Evolutionary conservation across 495 filamentous ascomycete genomes (phyloP), one percentile per base, ranked within the genome.

Genomic region (Penicillium mononematosum): DNA sequence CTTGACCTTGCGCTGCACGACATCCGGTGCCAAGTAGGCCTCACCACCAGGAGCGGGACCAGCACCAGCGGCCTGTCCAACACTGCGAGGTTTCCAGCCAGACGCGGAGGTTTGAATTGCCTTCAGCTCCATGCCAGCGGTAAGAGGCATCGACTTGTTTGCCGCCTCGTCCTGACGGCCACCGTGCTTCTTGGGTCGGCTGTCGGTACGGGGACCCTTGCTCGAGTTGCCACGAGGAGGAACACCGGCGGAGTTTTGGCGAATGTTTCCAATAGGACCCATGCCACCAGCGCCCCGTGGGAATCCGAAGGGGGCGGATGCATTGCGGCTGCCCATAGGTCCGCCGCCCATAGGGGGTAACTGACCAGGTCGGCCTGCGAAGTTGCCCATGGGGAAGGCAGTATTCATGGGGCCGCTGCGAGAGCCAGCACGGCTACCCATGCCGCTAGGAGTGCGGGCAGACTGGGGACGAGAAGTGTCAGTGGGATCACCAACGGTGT

Each of bases 1-100:
- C 84, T 99, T 99, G 68, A 98, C 95, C 84, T 98, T 99, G 60
- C 94, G 86, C 75, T 99, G 94, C 61, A 99, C 94, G 75, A 94
- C 85, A 58, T 92, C 91, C 17, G 94, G 95, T 56, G 93, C 79
- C 78, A 99, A 78, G 62, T 88, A 81, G 43, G 78, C 81, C 10
- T 34, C 32, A n/a, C 75, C 80, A 60, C 76, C 76, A 53, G 83
- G 81, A 58, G 83, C 77, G 34, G 82, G 81, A 45, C 79, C 82
- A 50, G 80, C 67, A 24, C 24, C 36, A 42, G 71, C 52, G 62
- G 74, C 67, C 52, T 72, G 70, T 34, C 73, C 80, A 53, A 94
- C 58, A 59, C 88, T 92, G 38, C 77, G 83, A n/a, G 94, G 89
- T 74, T 96, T 97, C 94, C 94, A 99, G 20, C 94, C 92, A 34